Conservation (phyloP, 2,329 filamentous ascomycete genomes). For the Emmonsiellopsis sp. region DNA sequence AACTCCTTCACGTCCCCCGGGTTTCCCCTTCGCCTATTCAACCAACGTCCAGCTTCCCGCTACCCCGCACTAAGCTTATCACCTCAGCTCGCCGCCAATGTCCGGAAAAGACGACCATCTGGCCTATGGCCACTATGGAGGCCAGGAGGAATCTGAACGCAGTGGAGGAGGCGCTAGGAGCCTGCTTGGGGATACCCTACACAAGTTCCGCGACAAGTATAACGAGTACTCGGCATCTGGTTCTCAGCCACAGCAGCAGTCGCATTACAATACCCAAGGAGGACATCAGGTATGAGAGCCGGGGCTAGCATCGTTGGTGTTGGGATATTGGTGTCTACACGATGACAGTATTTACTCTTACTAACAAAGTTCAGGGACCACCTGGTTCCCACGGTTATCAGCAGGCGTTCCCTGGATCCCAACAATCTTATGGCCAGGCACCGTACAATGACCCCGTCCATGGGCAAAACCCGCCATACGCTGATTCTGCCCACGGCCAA, state of each 20-base stretch:
- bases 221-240: conserved; percentile 11
- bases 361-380: conserved; percentile 11
- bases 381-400: conserved; percentile 9
- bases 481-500: conserved; percentile 17
- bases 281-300: conserved; percentile 2
- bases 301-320: background rate
- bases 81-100: conserved; percentile 16
- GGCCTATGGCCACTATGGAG: conserved; percentile 46
- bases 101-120: conserved; percentile 40
- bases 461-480: conserved; percentile 17
- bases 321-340: background rate
- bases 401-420: conserved; percentile 2
- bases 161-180: conserved; percentile 34
- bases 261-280: conserved; percentile 5
- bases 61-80: background rate
- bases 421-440: background rate
- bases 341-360: background rate
- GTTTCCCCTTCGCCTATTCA: background rate
- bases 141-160: conserved; percentile 22
- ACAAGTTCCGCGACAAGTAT: conserved; percentile 35
- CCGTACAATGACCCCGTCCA: conserved; percentile 6
- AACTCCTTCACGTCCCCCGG: no score
- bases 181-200: conserved; percentile 44
- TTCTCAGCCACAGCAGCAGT: conserved; percentile 4
- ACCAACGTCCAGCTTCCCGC: background rate